Percentiles rank a stretch among this genome's conserved stretches.
These are phyloP conservation scores for Aspergillus haitiensis DNA, from an alignment of 495 filamentous ascomycete genomes.

Conservation along the genomic window DNA sequence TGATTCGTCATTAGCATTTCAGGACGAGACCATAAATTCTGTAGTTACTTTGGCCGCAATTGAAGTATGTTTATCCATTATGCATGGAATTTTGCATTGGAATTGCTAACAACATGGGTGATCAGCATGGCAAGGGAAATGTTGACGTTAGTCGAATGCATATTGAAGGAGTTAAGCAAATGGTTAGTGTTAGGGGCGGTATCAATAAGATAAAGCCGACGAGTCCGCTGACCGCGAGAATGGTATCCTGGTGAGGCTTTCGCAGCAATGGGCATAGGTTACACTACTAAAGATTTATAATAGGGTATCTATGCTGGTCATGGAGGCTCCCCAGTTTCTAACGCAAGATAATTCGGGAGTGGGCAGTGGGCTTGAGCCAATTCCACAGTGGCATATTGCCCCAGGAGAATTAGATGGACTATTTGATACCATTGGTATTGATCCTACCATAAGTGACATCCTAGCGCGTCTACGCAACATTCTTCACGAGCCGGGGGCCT, in stretches of 20 bases:
- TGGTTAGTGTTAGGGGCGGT: slow-evolving; percentile 50
- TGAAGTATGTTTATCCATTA: slow-evolving; percentile 37
- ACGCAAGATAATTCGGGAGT: slow-evolving; percentile 49
- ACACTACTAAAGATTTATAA: slow-evolving; percentile 14
- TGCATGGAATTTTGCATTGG: not conserved
- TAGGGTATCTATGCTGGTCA: slow-evolving; percentile 55
- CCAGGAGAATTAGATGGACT: slow-evolving; percentile 3
- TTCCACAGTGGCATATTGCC: slow-evolving; percentile 44
- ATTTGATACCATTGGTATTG: slow-evolving; percentile 28
- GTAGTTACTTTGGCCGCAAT: slow-evolving; percentile 55
- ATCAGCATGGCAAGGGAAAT: slow-evolving; percentile 53
- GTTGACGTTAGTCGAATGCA: slow-evolving; percentile 44
- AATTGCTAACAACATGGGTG: not conserved
- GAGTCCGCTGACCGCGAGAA: slow-evolving; percentile 52
- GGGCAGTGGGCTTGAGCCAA: slow-evolving; percentile 48
- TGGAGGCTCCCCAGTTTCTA: slow-evolving; percentile 48
- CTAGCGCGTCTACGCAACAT: slow-evolving; percentile 44
- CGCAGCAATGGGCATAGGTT: not conserved
- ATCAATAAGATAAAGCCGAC: slow-evolving; percentile 46
- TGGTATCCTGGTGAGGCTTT: slow-evolving; percentile 49
- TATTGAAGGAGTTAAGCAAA: slow-evolving; percentile 48
- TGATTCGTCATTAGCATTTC: slow-evolving; percentile 44
- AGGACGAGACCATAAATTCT: slow-evolving; percentile 55
- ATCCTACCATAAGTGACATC: slow-evolving; percentile 36
- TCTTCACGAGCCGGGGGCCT: slow-evolving; percentile 30